A percentile compares a stretch with the other conserved stretches of the same genome.
Evolutionary conservation across 2,329 filamentous ascomycete genomes (phyloP).

Genomic region (Monilinia vaccinii-corymbosi): DNA sequence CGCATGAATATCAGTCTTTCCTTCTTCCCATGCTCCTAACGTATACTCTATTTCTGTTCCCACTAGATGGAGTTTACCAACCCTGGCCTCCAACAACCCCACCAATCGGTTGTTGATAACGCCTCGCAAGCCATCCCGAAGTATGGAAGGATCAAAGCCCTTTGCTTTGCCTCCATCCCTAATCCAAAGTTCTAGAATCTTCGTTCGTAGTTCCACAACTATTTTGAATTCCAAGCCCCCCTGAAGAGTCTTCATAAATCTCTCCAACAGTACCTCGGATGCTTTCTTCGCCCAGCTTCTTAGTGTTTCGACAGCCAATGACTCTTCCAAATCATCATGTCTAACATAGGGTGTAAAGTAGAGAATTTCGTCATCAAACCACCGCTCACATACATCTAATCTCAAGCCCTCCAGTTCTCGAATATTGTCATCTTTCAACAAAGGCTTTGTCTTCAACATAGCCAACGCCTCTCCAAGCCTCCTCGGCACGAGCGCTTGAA

Average conservation of each 20-base stretch:
- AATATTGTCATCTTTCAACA: conserved; percentile 65
- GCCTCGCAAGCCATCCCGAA: conserved; percentile 60
- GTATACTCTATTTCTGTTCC: conserved; percentile 54
- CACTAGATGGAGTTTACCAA: conserved; percentile 54
- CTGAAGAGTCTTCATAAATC: conserved; percentile 50
- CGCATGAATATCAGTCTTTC: conserved; percentile 39
- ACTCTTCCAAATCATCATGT: conserved; percentile 62
- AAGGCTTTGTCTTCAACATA: conserved; percentile 57
- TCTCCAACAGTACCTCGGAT: conserved; percentile 49
- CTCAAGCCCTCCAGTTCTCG: conserved; percentile 59
- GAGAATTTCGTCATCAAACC: conserved; percentile 74
- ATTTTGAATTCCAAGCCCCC: conserved; percentile 56
- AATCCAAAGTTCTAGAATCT: conserved; percentile 68
- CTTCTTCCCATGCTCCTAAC: conserved; percentile 50
- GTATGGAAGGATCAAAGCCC: conserved; percentile 57
- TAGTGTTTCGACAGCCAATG: conserved; percentile 51
- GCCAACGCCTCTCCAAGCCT: conserved; percentile 61
- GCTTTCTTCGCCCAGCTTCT: conserved; percentile 55
- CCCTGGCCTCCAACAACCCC: conserved; percentile 52
- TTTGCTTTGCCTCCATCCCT: conserved; percentile 53
- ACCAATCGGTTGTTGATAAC: conserved; percentile 61
- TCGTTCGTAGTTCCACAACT: conserved; percentile 60
- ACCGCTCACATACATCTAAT: conserved; percentile 67
- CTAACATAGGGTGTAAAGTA: conserved; percentile 83
- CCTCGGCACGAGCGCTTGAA: conserved; percentile 65